Evolutionary conservation across 495 filamentous ascomycete genomes (phyloP), one percentile per base, ranked within the genome.

Genomic region (Aspergillus mulundensis): DNA sequence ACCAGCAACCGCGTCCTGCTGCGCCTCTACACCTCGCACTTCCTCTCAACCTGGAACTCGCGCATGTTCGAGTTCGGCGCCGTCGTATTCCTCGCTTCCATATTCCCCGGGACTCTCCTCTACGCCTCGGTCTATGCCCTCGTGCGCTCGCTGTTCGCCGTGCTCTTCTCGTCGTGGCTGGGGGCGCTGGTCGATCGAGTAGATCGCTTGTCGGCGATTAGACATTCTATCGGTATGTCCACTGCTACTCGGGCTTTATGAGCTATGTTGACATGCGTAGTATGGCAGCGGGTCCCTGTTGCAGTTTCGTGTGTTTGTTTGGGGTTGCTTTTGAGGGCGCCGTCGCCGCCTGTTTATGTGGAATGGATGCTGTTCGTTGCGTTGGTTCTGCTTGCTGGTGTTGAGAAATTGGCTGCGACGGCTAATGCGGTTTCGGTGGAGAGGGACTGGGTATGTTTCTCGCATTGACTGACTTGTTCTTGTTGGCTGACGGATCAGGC

Each of bases 21-120:
- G 16, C 63, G 66, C 14, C 74, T 60, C 11, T 85, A 85, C 56
- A 68, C 73, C 19, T 84, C 85, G 0, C 86, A 89, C 64, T 77
- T 80, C 53, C 74, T 88, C 1, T 88, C 85, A 6, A 81, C 85
- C 49, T 89, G 85, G 86, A 89, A 88, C 60, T 83, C 85, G 2
- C 77, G 86, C 41, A 69, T 81, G 46, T 89, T 87, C 67, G 86
- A 89, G 61, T 85, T 85, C 51, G 84, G 74, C 15, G 81, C 81
- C 1, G 81, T 86, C 7, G 69, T 85, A 12, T 87, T 82, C 66
- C 76, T 86, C 18, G 85, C 85, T 1, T 58, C 74, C 1, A 77
- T 82, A 48, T 86, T 74, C 60, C 81, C 81, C 0, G 77, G 72
- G 18, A 85, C 77, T 0, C 66, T 87, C 42, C 68, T 76, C 28